Percentiles rank a stretch among this genome's conserved stretches.
Evolutionary conservation across 371 early-diverging fungal species (phyloP).

Genomic region (Apophysomyces sp.): DNA sequence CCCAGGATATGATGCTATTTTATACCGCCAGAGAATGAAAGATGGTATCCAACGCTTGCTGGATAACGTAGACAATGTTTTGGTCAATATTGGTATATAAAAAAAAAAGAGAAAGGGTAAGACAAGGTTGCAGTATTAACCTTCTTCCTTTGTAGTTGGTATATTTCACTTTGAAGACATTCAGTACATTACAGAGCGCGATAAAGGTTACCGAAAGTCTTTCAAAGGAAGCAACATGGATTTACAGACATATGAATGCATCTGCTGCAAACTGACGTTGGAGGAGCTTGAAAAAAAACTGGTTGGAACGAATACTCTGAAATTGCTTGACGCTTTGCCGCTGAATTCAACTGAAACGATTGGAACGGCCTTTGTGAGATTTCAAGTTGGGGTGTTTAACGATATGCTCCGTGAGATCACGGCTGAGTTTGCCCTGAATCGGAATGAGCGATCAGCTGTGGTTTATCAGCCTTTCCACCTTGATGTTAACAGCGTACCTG

Average conservation of each 20-base stretch:
- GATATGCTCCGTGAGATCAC: neutral
- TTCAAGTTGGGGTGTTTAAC: conserved; percentile 5
- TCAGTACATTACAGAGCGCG: conserved; percentile 2
- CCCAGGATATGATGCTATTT: conserved; percentile 1
- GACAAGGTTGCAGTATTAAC: too few species aligned
- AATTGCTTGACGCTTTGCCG: neutral
- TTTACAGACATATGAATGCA: conserved; percentile 25
- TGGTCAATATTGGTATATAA: conserved; percentile 11
- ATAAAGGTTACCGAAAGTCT: conserved; percentile 23
- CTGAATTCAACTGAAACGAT: neutral
- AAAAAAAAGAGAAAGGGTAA: too few species aligned
- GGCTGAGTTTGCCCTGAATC: neutral
- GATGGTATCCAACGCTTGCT: conserved; percentile 7
- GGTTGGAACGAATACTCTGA: conserved; percentile 1
- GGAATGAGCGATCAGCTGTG: conserved; percentile 13
- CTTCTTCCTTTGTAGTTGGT: conserved; percentile 18
- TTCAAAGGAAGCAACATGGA: conserved; percentile 21
- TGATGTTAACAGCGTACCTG: conserved; percentile 9
- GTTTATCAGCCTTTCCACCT: conserved; percentile 28
- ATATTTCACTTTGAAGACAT: conserved; percentile 17
- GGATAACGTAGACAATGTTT: conserved; percentile 15
- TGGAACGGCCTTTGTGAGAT: neutral
- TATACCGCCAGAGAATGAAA: conserved; percentile 5
- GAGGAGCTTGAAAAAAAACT: neutral
- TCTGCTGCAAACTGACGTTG: conserved; percentile 19